A percentile compares a stretch with the other conserved stretches of the same genome.
These are phyloP conservation scores for Aspergillus nidulans DNA, from an alignment of 495 filamentous ascomycete genomes.

Conservation along the genomic window DNA sequence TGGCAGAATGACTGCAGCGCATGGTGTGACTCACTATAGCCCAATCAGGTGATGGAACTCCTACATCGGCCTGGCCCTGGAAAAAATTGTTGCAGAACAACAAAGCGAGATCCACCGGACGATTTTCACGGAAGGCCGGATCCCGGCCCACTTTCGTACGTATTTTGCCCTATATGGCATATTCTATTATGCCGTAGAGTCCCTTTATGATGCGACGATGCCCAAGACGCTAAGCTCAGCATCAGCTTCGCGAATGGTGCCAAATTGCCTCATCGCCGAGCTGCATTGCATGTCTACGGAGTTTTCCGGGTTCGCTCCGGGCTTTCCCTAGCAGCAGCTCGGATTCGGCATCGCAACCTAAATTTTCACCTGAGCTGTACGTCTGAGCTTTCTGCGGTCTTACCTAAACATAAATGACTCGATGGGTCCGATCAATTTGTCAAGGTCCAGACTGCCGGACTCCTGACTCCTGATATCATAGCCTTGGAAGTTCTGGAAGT, in stretches of 20 bases:
- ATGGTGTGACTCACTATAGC: conserved; percentile 28
- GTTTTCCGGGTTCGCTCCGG: conserved; percentile 9
- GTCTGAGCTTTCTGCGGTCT: not conserved
- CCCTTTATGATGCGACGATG: not conserved
- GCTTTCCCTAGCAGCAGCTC: not conserved
- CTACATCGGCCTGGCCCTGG: not conserved
- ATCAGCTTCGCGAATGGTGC: conserved; percentile 13
- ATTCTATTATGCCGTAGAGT: not conserved
- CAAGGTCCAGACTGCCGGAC: not conserved
- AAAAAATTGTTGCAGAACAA: not conserved
- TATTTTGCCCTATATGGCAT: not conserved
- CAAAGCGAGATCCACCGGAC: not conserved
- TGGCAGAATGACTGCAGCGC: conserved; percentile 13
- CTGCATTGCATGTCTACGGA: conserved; percentile 13
- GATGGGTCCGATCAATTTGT: not conserved
- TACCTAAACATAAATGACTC: not conserved
- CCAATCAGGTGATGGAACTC: conserved; percentile 16
- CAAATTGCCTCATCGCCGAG: conserved; percentile 19
- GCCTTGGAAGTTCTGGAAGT: not conserved
- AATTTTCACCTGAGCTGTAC: not conserved
- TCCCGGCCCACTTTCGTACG: not conserved
- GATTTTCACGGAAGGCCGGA: not conserved
- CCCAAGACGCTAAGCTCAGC: not conserved
- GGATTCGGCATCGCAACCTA: not conserved
- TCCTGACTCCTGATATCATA: not conserved